These are phyloP conservation scores for Solanum appendiculatum DNA, from an alignment of 257 asterid species.

Conservation along the genomic window DNA sequence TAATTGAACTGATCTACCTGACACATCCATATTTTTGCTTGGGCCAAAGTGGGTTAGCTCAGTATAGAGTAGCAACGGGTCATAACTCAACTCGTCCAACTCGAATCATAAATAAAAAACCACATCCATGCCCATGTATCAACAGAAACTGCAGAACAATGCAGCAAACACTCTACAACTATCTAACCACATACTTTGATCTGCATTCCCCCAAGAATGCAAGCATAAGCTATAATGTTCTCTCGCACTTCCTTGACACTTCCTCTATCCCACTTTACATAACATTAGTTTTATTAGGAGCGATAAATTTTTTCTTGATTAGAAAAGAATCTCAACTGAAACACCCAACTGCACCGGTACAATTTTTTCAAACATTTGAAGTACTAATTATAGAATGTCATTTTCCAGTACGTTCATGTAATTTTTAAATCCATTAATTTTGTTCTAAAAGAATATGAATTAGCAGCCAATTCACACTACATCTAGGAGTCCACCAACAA, in stretches of 20 bases:
- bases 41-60: neutral
- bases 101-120: neutral
- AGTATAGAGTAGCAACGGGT: neutral
- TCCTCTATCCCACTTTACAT: neutral
- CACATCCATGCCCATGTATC: neutral
- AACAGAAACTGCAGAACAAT: neutral
- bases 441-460: neutral
- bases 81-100: neutral
- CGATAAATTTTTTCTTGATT: neutral
- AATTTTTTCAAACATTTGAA: neutral
- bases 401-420: neutral
- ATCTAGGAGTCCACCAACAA: neutral
- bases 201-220: neutral
- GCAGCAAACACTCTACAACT: neutral
- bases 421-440: neutral
- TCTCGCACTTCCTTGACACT: neutral
- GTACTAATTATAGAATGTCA: neutral
- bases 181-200: neutral
- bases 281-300: neutral
- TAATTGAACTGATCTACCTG: neutral
- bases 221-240: neutral
- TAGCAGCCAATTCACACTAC: neutral
- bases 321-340: neutral
- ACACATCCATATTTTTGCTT: neutral
- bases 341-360: neutral